phyloP scores from a whole-genome alignment of 768 basidiomycete genomes.

The Mycena leptocephala region DNA sequence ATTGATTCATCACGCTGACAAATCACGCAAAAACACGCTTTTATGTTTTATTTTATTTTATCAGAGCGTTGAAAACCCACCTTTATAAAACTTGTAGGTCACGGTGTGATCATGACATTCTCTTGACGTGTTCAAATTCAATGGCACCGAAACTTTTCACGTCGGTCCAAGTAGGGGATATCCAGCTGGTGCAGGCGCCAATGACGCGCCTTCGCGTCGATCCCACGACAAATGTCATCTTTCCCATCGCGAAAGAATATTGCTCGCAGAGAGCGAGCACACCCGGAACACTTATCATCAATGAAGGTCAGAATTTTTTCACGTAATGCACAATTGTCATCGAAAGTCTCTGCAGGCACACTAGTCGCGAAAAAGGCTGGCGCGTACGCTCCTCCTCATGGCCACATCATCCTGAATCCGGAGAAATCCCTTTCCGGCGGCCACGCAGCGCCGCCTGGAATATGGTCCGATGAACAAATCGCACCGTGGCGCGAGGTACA shows the following conservation, averaged over 20 bases:
- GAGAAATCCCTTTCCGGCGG: too few species aligned
- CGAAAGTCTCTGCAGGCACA: neutral
- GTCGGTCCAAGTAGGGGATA: conserved; percentile 46
- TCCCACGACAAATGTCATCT: conserved; percentile 34
- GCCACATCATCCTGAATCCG: neutral
- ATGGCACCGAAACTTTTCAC: conserved; percentile 48
- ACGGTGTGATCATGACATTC: too few species aligned
- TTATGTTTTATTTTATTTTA: too few species aligned
- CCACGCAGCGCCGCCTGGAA: conserved; percentile 16
- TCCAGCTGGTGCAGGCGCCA: conserved; percentile 50
- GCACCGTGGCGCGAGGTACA: conserved; percentile 13
- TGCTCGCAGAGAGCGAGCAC: conserved; percentile 47
- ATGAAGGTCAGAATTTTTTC: too few species aligned
- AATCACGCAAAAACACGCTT: too few species aligned
- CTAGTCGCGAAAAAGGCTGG: conserved; percentile 1
- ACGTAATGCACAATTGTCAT: too few species aligned
- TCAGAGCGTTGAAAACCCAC: too few species aligned
- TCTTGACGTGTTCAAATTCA: too few species aligned
- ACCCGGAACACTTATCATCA: too few species aligned
- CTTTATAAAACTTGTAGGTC: too few species aligned
- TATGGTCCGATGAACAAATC: conserved; percentile 19
- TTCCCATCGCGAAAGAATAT: conserved; percentile 41
- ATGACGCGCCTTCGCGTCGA: conserved; percentile 50
- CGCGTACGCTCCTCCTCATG: too few species aligned
- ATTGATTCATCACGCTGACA: too few species aligned